A percentile compares a stretch with the other conserved stretches of the same genome.
phyloP scores from a whole-genome alignment of 2,329 filamentous ascomycete species.

The Lachnellula arida region DNA sequence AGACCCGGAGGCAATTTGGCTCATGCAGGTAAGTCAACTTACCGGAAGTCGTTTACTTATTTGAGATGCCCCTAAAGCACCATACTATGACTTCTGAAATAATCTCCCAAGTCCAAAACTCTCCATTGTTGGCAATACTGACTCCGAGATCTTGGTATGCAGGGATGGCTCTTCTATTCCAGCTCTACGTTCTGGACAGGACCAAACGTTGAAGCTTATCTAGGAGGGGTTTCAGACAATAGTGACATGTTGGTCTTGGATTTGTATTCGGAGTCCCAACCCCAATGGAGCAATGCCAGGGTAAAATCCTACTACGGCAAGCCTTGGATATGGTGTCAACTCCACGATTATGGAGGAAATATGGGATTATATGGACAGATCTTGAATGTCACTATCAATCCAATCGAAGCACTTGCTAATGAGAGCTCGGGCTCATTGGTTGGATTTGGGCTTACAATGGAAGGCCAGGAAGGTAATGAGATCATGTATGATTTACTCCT shows the following conservation, averaged over 20 bases:
- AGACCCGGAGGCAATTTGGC: conserved; percentile 45
- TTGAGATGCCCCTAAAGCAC: too few relatives aligned
- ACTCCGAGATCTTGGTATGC: conserved; percentile 16
- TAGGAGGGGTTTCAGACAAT: conserved; percentile 40
- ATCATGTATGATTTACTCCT: conserved; percentile 48
- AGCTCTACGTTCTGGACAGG: conserved; percentile 41
- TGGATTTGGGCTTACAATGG: conserved; percentile 45
- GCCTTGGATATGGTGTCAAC: conserved; percentile 50
- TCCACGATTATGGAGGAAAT: conserved; percentile 47
- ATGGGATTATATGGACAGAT: conserved; percentile 48
- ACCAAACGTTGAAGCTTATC: conserved; percentile 43
- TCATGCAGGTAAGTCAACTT: conserved; percentile 32
- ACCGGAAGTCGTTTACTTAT: too few relatives aligned
- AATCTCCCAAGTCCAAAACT: too few relatives aligned
- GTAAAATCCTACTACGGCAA: conserved; percentile 47
- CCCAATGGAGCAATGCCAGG: conserved; percentile 43
- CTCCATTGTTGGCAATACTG: too few relatives aligned
- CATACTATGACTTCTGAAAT: too few relatives aligned
- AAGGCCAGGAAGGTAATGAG: conserved; percentile 49
- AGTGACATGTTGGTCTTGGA: conserved; percentile 47
- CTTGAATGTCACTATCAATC: conserved; percentile 42
- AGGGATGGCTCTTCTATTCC: conserved; percentile 47
- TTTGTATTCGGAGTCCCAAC: conserved; percentile 44
- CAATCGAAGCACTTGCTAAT: conserved; percentile 39
- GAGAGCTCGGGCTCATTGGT: conserved; percentile 37